These are phyloP conservation scores for Gossypium schwendimanii DNA, from an alignment of 441 rosid genomes.

Conservation along the genomic window DNA sequence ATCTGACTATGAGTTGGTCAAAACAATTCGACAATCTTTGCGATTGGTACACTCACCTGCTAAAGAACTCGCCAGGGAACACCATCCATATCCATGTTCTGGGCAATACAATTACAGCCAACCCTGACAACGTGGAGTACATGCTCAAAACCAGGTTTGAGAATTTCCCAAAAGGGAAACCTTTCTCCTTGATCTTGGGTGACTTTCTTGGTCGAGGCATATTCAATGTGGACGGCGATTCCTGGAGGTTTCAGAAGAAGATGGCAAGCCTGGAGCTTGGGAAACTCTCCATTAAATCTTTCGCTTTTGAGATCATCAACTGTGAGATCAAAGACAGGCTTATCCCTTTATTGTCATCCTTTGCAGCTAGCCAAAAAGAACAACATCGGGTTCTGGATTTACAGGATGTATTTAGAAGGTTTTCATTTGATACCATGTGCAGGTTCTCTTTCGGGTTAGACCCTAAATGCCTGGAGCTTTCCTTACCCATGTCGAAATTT, in stretches of 20 bases:
- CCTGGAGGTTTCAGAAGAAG: constrained; percentile 48
- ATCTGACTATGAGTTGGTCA: constrained; percentile 35
- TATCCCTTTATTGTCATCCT: constrained; percentile 29
- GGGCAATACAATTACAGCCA: constrained; percentile 50
- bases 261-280: constrained; percentile 47
- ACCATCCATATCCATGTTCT: constrained; percentile 54
- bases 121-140: constrained; percentile 57
- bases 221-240: constrained; percentile 49
- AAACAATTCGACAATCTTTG: constrained; percentile 36
- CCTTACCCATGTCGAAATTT: constrained; percentile 42
- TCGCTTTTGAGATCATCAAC: constrained; percentile 43
- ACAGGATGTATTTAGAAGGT: constrained; percentile 42
- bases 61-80: constrained; percentile 39
- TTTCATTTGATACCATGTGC: constrained; percentile 49
- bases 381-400: constrained; percentile 26
- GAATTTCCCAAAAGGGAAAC: constrained; percentile 56
- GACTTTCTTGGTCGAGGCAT: constrained; percentile 51
- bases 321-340: constrained; percentile 38
- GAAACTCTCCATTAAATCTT: constrained; percentile 30
- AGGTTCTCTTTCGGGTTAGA: constrained; percentile 47
- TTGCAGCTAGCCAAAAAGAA: background rate
- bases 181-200: constrained; percentile 44
- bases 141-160: constrained; percentile 52
- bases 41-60: constrained; percentile 63
- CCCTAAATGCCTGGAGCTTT: constrained; percentile 39